A percentile compares a stretch with the other conserved stretches of the same genome.
Evolutionary conservation across 2,329 filamentous ascomycete species (phyloP).

Genomic region (Aspergillus transmontanensis): DNA sequence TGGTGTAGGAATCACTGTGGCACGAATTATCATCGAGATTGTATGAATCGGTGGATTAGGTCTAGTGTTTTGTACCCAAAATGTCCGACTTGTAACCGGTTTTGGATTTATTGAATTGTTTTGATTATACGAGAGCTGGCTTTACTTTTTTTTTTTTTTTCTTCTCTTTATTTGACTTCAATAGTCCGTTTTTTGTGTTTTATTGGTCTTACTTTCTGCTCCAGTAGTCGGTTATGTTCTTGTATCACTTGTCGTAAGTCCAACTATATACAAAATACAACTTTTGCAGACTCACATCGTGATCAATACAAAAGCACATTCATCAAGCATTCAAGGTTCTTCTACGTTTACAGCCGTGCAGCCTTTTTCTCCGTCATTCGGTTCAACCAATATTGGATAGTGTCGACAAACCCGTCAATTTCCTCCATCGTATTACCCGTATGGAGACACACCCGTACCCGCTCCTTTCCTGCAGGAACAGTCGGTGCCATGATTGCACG

Average conservation of each 20-base stretch:
- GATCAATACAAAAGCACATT: not conserved
- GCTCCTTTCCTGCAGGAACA: constrained; percentile 63
- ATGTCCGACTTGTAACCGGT: constrained; percentile 18
- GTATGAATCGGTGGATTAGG: constrained; percentile 16
- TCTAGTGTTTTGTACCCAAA: not conserved
- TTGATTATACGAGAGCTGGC: not conserved
- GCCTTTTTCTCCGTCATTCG: constrained; percentile 13
- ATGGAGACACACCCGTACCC: constrained; percentile 69
- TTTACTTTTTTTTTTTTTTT: not conserved
- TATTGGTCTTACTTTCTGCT: not conserved
- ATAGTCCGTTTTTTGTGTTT: not conserved
- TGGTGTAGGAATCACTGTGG: constrained; percentile 22
- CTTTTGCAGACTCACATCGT: not conserved
- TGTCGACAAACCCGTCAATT: constrained; percentile 55
- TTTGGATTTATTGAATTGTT: constrained; percentile 11
- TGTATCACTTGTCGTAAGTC: not conserved
- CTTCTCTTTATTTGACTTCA: not conserved
- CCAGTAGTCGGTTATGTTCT: not conserved
- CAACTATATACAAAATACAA: not conserved
- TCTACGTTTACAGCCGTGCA: constrained; percentile 10
- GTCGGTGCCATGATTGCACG: constrained; percentile 70
- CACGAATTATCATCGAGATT: constrained; percentile 20
- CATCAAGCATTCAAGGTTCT: not conserved
- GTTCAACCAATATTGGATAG: constrained; percentile 54
- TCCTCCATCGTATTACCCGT: constrained; percentile 64